Evolutionary conservation across 2,329 filamentous ascomycete genomes (phyloP).

Genomic region (Teratosphaeria nubilosa): DNA sequence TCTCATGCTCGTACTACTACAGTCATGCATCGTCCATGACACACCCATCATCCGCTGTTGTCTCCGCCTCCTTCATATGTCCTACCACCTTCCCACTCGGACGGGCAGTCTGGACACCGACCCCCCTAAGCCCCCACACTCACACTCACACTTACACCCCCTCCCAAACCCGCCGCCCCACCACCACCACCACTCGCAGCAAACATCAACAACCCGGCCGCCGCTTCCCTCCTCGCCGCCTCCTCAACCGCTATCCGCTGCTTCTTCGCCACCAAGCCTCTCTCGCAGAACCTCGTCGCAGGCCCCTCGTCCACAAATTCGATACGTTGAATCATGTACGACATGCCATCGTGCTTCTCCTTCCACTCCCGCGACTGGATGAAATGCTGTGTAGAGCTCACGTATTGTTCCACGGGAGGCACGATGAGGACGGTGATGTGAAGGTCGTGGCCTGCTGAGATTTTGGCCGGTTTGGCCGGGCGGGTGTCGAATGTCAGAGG

Average conservation of each 20-base stretch:
- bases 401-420: conserved; percentile 67
- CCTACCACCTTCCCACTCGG: too few species aligned
- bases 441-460: conserved; percentile 63
- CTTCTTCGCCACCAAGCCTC: conserved; percentile 38
- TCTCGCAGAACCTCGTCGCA: conserved; percentile 35
- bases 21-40: neutral
- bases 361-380: conserved; percentile 75
- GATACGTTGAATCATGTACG: conserved; percentile 72
- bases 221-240: conserved; percentile 24
- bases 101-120: too few species aligned
- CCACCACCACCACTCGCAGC: conserved; percentile 4
- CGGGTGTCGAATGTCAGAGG: conserved; percentile 35
- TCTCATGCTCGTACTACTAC: neutral
- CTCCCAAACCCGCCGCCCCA: too few species aligned
- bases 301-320: conserved; percentile 75
- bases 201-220: conserved; percentile 19
- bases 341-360: conserved; percentile 71
- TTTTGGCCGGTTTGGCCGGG: conserved; percentile 49
- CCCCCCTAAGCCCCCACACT: conserved; percentile 9
- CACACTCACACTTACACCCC: too few species aligned
- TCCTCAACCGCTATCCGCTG: conserved; percentile 36
- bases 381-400: conserved; percentile 64
- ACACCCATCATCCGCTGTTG: neutral
- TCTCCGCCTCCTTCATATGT: neutral
- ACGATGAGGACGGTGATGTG: conserved; percentile 81